Evolutionary conservation across 2,329 filamentous ascomycete species (phyloP).

Genomic region (Penicillium sp.): DNA sequence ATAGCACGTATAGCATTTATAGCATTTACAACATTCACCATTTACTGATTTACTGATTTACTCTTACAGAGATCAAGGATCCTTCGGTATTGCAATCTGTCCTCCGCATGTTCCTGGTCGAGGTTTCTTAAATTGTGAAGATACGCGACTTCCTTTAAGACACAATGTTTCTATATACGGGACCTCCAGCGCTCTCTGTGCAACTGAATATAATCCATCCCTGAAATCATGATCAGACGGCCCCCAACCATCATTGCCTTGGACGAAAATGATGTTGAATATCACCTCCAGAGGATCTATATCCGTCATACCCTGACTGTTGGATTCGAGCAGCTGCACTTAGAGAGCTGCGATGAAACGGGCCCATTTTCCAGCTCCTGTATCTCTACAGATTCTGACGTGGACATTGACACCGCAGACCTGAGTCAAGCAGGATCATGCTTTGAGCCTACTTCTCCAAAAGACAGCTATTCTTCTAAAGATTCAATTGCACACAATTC

Average conservation of each 20-base stretch:
- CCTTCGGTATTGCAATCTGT: neutral
- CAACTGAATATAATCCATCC: neutral
- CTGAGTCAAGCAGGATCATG: neutral
- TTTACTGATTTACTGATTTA: neutral
- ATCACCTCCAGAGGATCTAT: constrained; percentile 26
- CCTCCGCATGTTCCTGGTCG: neutral
- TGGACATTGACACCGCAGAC: neutral
- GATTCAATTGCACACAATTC: neutral
- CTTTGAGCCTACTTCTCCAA: neutral
- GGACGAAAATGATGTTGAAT: constrained; percentile 33
- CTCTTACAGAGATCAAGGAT: neutral
- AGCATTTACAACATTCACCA: too few relatives aligned
- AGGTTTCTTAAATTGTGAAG: neutral
- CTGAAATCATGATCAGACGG: constrained; percentile 32
- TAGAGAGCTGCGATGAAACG: constrained; percentile 8
- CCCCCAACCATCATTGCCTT: constrained; percentile 33
- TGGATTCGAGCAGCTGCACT: constrained; percentile 17
- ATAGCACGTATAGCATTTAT: too few relatives aligned
- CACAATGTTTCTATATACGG: constrained; percentile 2
- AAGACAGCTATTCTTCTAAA: neutral
- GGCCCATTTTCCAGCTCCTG: neutral
- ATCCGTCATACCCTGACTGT: constrained; percentile 13
- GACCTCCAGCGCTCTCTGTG: constrained; percentile 1
- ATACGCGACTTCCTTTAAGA: neutral
- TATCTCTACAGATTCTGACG: neutral